Evolutionary conservation across 2,329 filamentous ascomycete genomes (phyloP).

Genomic region (Leptographium flavum): DNA sequence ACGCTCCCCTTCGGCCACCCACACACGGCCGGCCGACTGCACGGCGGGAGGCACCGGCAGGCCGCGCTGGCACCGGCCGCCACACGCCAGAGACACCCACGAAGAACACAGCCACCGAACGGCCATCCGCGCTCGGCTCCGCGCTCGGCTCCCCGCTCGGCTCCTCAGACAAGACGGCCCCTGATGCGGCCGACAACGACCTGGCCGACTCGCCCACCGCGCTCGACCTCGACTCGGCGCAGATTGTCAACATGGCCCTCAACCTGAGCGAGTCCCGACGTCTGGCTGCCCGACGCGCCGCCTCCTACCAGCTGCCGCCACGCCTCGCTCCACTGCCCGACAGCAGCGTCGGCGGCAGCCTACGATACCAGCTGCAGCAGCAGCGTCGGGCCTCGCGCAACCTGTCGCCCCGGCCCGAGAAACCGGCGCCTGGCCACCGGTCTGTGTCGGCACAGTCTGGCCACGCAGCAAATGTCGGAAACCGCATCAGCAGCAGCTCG

Average conservation of each 20-base stretch:
- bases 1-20: neutral
- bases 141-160: too few relatives aligned
- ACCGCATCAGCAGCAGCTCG: constrained; percentile 26
- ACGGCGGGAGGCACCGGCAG: neutral
- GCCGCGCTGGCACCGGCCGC: neutral
- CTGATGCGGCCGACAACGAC: neutral
- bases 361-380: constrained; percentile 58
- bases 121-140: too few relatives aligned
- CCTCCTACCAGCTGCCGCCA: constrained; percentile 34
- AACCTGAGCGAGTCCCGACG: constrained; percentile 72
- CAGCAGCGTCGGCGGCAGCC: constrained; percentile 38
- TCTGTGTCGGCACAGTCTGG: neutral
- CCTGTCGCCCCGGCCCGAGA: constrained; percentile 42
- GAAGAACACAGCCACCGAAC: too few relatives aligned
- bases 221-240: constrained; percentile 62
- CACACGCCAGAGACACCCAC: neutral
- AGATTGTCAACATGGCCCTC: constrained; percentile 87
- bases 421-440: constrained; percentile 14
- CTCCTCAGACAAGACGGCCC: too few relatives aligned
- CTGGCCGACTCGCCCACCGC: neutral
- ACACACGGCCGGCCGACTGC: neutral
- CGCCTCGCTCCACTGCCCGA: constrained; percentile 38
- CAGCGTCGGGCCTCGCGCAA: constrained; percentile 50
- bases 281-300: constrained; percentile 44
- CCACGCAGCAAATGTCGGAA: neutral